Percentiles rank a stretch among this genome's conserved stretches.
Conservation (phyloP, 768 basidiomycete species). For the Mycena filopes region DNA sequence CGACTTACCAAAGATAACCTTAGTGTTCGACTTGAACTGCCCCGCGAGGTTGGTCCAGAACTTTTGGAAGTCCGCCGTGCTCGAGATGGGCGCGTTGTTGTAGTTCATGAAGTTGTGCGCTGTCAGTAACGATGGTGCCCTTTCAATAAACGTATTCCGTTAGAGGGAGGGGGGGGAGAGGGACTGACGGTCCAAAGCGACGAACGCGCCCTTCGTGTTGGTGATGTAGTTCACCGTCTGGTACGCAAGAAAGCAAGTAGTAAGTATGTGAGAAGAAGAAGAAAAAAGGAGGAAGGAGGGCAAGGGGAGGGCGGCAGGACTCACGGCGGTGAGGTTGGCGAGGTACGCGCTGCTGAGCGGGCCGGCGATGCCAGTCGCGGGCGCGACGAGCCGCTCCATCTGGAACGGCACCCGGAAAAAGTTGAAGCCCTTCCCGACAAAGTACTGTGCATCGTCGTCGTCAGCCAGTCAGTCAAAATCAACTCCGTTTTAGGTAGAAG, state of each 20-base stretch:
- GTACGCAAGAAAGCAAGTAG: background rate
- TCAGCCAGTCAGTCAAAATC: no score
- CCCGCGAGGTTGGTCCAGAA: slow-evolving; percentile 69
- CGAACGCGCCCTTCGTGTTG: slow-evolving; percentile 62
- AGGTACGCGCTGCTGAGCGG: slow-evolving; percentile 65
- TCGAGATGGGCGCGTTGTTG: slow-evolving; percentile 62
- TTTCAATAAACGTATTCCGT: slow-evolving; percentile 6
- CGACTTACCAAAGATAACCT: slow-evolving; percentile 65
- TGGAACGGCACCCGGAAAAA: slow-evolving; percentile 58
- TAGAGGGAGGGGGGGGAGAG: slow-evolving; percentile 5
- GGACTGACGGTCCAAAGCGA: slow-evolving; percentile 63
- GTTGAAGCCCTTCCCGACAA: slow-evolving; percentile 55
- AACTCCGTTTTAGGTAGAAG: no score
- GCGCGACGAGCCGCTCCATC: slow-evolving; percentile 66
- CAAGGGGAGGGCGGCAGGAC: no score
- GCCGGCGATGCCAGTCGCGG: slow-evolving; percentile 63
- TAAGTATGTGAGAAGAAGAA: no score
- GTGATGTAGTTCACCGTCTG: slow-evolving; percentile 72
- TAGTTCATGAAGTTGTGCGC: slow-evolving; percentile 74
- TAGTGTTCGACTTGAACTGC: slow-evolving; percentile 61
- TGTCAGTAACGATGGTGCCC: no score
- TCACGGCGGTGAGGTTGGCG: slow-evolving; percentile 56
- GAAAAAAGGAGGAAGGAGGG: no score
- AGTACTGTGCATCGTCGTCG: slow-evolving; percentile 68
- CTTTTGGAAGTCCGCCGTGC: slow-evolving; percentile 60